Evolutionary conservation across 768 basidiomycete genomes (phyloP).

Genomic region (Amanita pseudoporphyria): DNA sequence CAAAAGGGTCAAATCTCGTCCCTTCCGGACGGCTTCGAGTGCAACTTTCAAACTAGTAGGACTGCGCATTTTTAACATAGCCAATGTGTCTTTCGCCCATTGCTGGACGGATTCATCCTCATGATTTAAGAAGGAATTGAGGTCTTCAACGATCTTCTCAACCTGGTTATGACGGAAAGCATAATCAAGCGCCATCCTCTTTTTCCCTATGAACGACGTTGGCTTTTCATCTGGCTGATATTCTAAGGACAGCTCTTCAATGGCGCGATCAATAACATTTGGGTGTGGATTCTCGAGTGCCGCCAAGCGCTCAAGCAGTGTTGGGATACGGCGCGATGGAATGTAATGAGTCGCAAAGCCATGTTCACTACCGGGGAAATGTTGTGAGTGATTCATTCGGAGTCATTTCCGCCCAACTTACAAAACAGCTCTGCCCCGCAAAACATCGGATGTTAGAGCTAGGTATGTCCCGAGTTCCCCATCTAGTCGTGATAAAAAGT

Average conservation of each 20-base stretch:
- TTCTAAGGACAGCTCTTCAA: conserved; percentile 70
- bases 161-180: conserved; percentile 69
- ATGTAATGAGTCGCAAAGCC: conserved; percentile 95
- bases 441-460: conserved; percentile 64
- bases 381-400: not conserved
- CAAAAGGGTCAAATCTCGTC: conserved; percentile 50
- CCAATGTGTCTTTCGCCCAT: conserved; percentile 73
- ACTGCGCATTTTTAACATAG: conserved; percentile 57
- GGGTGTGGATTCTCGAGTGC: conserved; percentile 37
- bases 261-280: conserved; percentile 38
- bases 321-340: conserved; percentile 63
- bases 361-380: conserved; percentile 48
- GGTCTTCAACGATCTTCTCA: conserved; percentile 53
- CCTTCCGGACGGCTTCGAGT: conserved; percentile 67
- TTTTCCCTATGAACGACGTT: conserved; percentile 44
- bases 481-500: conserved; percentile 83
- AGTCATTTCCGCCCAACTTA: conserved; percentile 29
- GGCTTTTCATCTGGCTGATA: conserved; percentile 45
- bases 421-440: conserved; percentile 82
- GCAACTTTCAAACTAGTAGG: conserved; percentile 91
- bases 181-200: conserved; percentile 69
- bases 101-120: conserved; percentile 36
- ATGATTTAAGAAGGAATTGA: conserved; percentile 34
- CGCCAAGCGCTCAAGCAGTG: conserved; percentile 60
- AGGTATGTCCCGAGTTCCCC: conserved; percentile 94